These are phyloP conservation scores for Candida incommunis DNA, from an alignment of 805 yeast genomes.

Conservation along the genomic window DNA sequence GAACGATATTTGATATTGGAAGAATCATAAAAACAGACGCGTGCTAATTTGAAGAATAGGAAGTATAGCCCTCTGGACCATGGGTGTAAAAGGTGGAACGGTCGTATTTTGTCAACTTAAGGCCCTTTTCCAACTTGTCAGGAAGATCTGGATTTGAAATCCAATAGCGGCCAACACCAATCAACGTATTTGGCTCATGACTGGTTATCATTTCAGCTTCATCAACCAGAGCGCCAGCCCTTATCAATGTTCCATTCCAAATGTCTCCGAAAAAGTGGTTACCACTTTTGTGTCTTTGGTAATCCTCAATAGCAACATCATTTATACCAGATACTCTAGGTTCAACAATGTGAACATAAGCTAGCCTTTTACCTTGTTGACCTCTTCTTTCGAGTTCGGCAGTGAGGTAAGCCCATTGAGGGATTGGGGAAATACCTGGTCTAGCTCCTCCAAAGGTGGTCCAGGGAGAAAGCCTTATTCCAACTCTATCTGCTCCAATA, in stretches of 20 bases:
- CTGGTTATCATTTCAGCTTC: slow-evolving; percentile 16
- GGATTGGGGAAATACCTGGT: slow-evolving; percentile 23
- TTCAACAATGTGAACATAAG: slow-evolving; percentile 26
- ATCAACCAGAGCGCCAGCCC: slow-evolving; percentile 24
- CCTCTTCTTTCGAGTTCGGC: slow-evolving; percentile 28
- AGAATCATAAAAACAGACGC: too few species aligned
- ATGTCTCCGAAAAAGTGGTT: slow-evolving; percentile 29
- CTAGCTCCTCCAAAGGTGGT: slow-evolving; percentile 18
- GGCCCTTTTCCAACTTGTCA: too few species aligned
- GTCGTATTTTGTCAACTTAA: too few species aligned
- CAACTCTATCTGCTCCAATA: slow-evolving; percentile 24
- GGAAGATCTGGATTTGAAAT: too few species aligned
- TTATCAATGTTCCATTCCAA: slow-evolving; percentile 32
- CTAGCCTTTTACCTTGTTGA: slow-evolving; percentile 20
- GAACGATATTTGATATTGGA: too few species aligned
- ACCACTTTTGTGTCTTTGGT: slow-evolving; percentile 16
- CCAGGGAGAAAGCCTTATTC: slow-evolving; percentile 28
- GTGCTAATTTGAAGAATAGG: too few species aligned
- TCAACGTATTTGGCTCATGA: too few species aligned
- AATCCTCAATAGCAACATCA: slow-evolving; percentile 7
- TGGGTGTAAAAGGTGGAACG: too few species aligned
- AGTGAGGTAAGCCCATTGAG: slow-evolving; percentile 26
- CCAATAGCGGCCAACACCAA: too few species aligned
- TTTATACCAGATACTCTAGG: slow-evolving; percentile 18
- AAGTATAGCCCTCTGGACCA: too few species aligned